Base-by-base conservation (phyloP, 257 asterid species). In the Solanum paucissectum region DNA sequence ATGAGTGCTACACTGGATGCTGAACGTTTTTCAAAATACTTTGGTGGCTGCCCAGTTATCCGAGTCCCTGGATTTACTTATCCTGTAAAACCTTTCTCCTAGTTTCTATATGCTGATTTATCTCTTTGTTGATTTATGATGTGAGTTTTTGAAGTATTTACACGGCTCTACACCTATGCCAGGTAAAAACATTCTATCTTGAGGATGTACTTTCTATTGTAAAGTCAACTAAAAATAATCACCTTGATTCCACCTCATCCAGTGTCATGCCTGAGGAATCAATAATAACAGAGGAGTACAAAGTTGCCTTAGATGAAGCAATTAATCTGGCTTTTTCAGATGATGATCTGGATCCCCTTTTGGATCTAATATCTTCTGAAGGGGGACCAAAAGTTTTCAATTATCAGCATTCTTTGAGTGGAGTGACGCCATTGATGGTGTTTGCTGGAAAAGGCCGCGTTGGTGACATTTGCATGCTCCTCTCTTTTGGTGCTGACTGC, bases 1-100 rank as follows among this genome's bases (percentile, higher is more conserved):
- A 97, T 97, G 99, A 97, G 99, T 89, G 99, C 99, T 90, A 96
- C 99, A 88, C 88, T 96, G 76, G 99, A 97, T 87, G 98, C 98
- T 36, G 98, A 97, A 42, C 95, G 95, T 23, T 97, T 95, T 90
- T 95, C 99, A 72, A 88, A 91, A 75, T 97, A 97, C 90, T 97
- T 97, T 84, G 92, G 96, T 91, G 96, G 95, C 87, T 97, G 98
- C 89, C 99, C 98, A 81, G 85, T 96, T 88, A 92, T 97, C 90
- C 93, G 91, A 84, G 99, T 97, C 83, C 99, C 99, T 1, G 99
- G 99, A 60, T 95, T 97, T 88, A 96, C 98, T 83, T 91, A 95
- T 91, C 99, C 99, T 23, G 99, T 97, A 88, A 92, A 94, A 88
- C 83, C 69, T 69, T 73, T 90, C 69, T 20, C 72, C 77, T 42